Evolutionary conservation across 2,329 filamentous ascomycete genomes (phyloP), one percentile per base, ranked within the genome.

Genomic region (Dactylellina leptospora): DNA sequence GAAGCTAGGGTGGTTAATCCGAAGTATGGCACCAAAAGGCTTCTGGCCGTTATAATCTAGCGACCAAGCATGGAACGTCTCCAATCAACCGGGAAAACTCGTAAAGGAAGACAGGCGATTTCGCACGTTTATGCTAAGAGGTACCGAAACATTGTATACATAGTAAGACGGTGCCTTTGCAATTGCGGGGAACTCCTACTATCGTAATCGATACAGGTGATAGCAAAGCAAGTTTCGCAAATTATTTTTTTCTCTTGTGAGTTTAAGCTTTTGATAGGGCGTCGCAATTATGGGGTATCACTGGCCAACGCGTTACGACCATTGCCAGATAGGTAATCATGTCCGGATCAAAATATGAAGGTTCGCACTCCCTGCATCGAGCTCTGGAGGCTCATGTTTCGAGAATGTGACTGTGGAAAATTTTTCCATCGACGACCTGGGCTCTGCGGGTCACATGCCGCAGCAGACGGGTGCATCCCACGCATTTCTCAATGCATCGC

Each of bases 1-100:
- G 58, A 71, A 71, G 58, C 58, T 62, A 18, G 66, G 66, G 63
- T 54, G 64, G 66, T 71, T 71, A 71, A 71, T 71, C 66, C 66
- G 66, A 71, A 63, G 66, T 58, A 44, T 63, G 58, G 56, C 64
- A 71, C 64, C 64, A 70, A 55, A 33, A 45, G 50, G 40, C 30
- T 44, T 63, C 36, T 63, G 58, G 33, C 58, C 53, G 58, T 71
- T 71, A 71, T 63, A 58, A 40, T 50, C 59, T 71, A 62, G 66
- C 66, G 58, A 63, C 51, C 54, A 71, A 53, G 64, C 66, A 63
- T 63, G 66, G 66, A 58, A 45, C 66, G 66, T 71, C 66, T 71
- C 66, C 66, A 71, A 59, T 51, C 42, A 56, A 71, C 66, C 66
- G 66, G 66, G 58, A 63, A 58, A 55, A 27, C 30, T 58, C 47